Evolutionary conservation across 164 flowering plant genomes (phyloP), one percentile per base, ranked within the genome.

Genomic region (Protea cynaroides): DNA sequence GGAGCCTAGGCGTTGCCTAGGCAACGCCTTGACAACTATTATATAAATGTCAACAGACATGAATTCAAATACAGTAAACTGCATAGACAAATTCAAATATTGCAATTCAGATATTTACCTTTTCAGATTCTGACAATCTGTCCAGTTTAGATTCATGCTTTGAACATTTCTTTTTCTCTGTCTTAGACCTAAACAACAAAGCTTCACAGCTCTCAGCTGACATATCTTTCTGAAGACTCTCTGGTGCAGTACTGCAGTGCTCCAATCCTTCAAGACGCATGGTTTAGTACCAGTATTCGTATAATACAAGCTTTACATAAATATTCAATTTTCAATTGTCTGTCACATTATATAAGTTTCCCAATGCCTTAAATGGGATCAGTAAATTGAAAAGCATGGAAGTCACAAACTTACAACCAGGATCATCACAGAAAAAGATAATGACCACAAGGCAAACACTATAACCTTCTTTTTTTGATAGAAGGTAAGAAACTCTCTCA

Each of bases 81-180:
- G 47, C 58, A 37, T 13, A 52, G 4, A 10, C 25, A n/a, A 40
- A 40, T 29, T 1, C 46, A 40, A 6, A 40, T 40, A 40, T 34
- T 7, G n/a, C 56, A 19, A 61, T 8, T 36, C 50, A 18, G 7
- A 23, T 21, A 62, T 23, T 61, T 64, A 86, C 92, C 89, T 82
- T 83, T 63, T 83, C 83, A 59, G 72, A 77, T 68, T 84, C 85
- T 38, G 89, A 74, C 49, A 84, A 65, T 72, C 83, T 79, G 69
- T 87, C 88, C 69, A 87, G 71, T 55, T 74, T 79, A 23, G 73
- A 67, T 25, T 78, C 79, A 71, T 54, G 78, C 73, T 71, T 70
- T 56, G 76, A 72, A 23, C 44, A 68, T 12, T 63, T 73, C 72
- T 19, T 74, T 70, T 62, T 79, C 71, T 80, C 86, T 14, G 84